Evolutionary conservation across 805 yeast genomes (phyloP), one percentile per base, ranked within the genome.

Genomic region (Pichia membranifaciens): DNA sequence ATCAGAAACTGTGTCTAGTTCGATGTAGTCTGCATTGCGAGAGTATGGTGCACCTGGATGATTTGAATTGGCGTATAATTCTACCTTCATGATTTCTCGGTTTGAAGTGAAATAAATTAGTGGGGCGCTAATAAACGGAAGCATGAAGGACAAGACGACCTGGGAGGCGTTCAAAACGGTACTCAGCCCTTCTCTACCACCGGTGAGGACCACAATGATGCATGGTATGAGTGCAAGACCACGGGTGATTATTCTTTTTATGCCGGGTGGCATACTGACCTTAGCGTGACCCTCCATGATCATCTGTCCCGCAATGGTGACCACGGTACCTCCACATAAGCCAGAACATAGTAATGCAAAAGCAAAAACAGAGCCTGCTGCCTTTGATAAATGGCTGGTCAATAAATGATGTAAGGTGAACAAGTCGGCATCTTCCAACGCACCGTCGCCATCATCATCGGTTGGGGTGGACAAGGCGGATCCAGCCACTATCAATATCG

Each of bases 291-390:
- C 97, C 63, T 89, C 96, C 58, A 87, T 81, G 8, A 89, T 95
- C 80, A 87, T 87, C 62, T 89, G 96, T 33, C 96, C 96, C 2
- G 96, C 90, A 58, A 90, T 74, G 0, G 96, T 90, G 60, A 96
- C 89, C 17, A 89, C 95, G 35, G 91, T 86, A 37, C 96, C 96
- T 2, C 96, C 96, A 58, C 93, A 83, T 60, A 89, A 91, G n/a
- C 97, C 97, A 13, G 91, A 82, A 61, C 86, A 89, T 40, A 89
- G 70, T 66, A 89, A 76, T 1, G 96, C 96, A 43, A 88, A 66
- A 0, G 96, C 96, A 71, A 90, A 89, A 0, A 89, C 82, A 9
- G 86, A 70, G 5, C 96, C 97, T 0, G 96, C 97, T 5, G 89
- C 79, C 15, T 86, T 84, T 1, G 95, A 85, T 35, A 89, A 72